Base-by-base conservation (phyloP, 169 alveolate genomes). In the Eimeria nieschulzi region DNA sequence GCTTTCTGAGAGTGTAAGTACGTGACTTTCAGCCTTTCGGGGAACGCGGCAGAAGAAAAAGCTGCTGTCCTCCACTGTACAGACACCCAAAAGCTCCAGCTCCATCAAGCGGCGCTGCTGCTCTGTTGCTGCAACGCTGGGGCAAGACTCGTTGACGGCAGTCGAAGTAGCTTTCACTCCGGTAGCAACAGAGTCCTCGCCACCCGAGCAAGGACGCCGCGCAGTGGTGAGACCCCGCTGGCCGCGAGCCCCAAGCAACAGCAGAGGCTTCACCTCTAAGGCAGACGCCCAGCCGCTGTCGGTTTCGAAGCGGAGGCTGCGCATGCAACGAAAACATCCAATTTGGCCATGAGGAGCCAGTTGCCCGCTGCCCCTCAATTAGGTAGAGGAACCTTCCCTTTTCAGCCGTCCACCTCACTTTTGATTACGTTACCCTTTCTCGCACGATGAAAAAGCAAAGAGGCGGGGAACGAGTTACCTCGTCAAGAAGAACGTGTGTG, bases 251-350 rank as follows among this genome's bases (percentile, higher is more conserved):
- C 87, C 87, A 15, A 78, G 56, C 10, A 78, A 55, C 68, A 78
- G 71, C 55, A 78, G 87, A 0, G 87, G 87, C 71, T 78, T 78
- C 73, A 78, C 12, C 72, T 78, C 87, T 71, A 78, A 78, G 6
- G 87, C 87, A 56, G 87, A 78, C 6, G 87, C 71, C 87, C 87
- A 78, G 23, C 87, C 87, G 3, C 66, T 54, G 26, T 78, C 87
- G n/a, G 87, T 78, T 33, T 78, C 87, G 25, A 78, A 78, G 70
- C 87, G 87, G 66, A 78, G 87, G 72, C 87, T 78, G 87, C 21
- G 39, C 76, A 21, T 26, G 26, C 26, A 66, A 7, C n/a, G 9
- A 15, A 59, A 15, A 15, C 68, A 59, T 59, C 68, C 68, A 59
- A 59, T 59, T 15, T 5, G 68, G n/a, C n/a, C n/a, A 59, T 59